Evolutionary conservation across 2,329 filamentous ascomycete genomes (phyloP).

Genomic region (Claviceps africana): DNA sequence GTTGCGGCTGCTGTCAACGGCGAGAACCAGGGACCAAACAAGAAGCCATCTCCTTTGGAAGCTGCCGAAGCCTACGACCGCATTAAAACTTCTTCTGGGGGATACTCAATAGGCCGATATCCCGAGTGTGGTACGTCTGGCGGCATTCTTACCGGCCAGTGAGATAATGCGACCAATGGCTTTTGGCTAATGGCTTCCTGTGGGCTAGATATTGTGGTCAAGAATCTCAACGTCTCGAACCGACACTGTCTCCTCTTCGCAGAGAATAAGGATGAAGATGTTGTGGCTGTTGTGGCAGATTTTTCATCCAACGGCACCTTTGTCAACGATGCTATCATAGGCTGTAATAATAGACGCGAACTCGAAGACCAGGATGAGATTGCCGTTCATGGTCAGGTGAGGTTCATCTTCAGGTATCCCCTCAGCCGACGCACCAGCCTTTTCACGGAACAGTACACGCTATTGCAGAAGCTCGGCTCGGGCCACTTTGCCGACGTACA

Average conservation of each 20-base stretch:
- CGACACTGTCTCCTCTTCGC: constrained; percentile 60
- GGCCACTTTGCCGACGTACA: constrained; percentile 94
- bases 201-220: constrained; percentile 50
- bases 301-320: constrained; percentile 94
- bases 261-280: constrained; percentile 43
- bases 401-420: constrained; percentile 88
- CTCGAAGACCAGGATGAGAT: constrained; percentile 85
- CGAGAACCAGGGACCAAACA: constrained; percentile 22
- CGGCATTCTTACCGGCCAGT: not conserved
- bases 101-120: constrained; percentile 85
- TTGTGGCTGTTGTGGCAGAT: constrained; percentile 72
- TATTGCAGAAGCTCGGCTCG: constrained; percentile 77
- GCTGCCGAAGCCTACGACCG: constrained; percentile 49
- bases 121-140: constrained; percentile 72
- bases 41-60: constrained; percentile 33
- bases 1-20: constrained; percentile 22
- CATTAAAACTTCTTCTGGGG: constrained; percentile 56
- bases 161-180: not conserved
- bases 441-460: constrained; percentile 76
- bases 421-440: constrained; percentile 56
- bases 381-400: constrained; percentile 67
- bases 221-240: constrained; percentile 74
- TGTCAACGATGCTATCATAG: constrained; percentile 81
- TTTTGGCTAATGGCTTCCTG: not conserved
- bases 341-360: constrained; percentile 81